phyloP scores from a whole-genome alignment of 2,329 filamentous ascomycete species.

The Moelleriella libera region DNA sequence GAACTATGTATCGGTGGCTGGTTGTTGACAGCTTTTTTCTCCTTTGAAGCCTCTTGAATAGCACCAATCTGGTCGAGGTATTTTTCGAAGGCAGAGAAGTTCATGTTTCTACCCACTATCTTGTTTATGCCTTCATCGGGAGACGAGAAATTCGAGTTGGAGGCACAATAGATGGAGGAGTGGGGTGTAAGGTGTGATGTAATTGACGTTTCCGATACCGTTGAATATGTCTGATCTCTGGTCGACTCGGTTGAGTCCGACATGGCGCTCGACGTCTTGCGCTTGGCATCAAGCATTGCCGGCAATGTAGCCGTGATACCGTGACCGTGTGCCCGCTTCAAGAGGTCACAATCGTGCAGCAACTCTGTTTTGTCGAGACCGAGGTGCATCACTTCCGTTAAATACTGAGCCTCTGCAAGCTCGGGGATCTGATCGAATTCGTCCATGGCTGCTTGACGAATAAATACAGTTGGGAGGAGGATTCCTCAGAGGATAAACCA shows the following conservation, averaged over 20 bases:
- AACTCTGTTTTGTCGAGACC: constrained; percentile 20
- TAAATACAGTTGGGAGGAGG: background rate
- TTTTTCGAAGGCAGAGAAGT: constrained; percentile 36
- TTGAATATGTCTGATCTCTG: constrained; percentile 30
- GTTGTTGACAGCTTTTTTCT: constrained; percentile 20
- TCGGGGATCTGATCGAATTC: constrained; percentile 15
- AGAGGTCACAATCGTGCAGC: constrained; percentile 21
- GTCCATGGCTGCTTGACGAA: constrained; percentile 2
- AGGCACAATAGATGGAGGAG: constrained; percentile 23
- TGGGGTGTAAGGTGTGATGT: constrained; percentile 26
- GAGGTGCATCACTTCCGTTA: constrained; percentile 23
- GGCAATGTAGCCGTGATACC: constrained; percentile 17
- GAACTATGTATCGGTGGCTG: constrained; percentile 15
- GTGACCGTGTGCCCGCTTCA: constrained; percentile 19
- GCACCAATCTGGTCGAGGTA: constrained; percentile 31
- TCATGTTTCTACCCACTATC: constrained; percentile 23
- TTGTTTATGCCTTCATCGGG: constrained; percentile 1
- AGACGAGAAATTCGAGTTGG: constrained; percentile 7
- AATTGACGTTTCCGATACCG: constrained; percentile 25
- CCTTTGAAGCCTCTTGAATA: constrained; percentile 19
- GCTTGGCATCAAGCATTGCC: constrained; percentile 14
- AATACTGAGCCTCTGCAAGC: constrained; percentile 24
- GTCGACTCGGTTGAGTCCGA: constrained; percentile 26
- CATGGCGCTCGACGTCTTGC: constrained; percentile 23
- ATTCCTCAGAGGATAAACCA: too few species aligned